Evolutionary conservation across 1,284 basidiomycete genomes (phyloP), one percentile per base, ranked within the genome.

Genomic region (Sporisorium sorghi): DNA sequence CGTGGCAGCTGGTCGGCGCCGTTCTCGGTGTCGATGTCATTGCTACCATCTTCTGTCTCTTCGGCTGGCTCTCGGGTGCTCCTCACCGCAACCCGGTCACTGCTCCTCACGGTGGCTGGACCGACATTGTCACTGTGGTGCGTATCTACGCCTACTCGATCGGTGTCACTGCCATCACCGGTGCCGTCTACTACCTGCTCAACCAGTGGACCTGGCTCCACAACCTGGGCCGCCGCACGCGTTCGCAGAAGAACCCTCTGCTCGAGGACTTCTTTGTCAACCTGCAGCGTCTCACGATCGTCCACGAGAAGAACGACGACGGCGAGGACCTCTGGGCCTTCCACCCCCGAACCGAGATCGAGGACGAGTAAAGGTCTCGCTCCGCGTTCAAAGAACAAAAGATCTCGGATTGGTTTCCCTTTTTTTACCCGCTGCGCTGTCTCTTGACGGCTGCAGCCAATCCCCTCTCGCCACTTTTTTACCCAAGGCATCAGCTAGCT

Each of bases 11-110:
- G 5, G 81, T 87, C 49, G 87, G 84, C 55, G 88, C 88, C 48
- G 86, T 88, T 39, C 76, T 87, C 9, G 87, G 85, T 57, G 87
- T 88, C 68, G 88, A 88, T 74, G 84, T 87, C 59, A 83, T 88
- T 59, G 87, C 88, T 6, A 86, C 86, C n/a, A 66, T 88, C 65
- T 88, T 88, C 81, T 83, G 85, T 46, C 74, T 87, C 47, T 88
- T 87, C 76, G 88, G 88, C 49, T 89, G 88, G 88, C 83, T 89
- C 55, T 87, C 86, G 47, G 88, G 87, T 49, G 83, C 85, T 17
- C 78, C 79, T 49, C 79, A 82, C 47, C 85, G 86, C 59, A 86
- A 62, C 86, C 80, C 76, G 32, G 64, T 82, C 66, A 84, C 82
- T 21, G 82, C 82, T 47, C 82, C 81, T 21, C 81, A 83, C 74